phyloP scores from a whole-genome alignment of 345 rosid species.

The Mallotus nudiflorus region DNA sequence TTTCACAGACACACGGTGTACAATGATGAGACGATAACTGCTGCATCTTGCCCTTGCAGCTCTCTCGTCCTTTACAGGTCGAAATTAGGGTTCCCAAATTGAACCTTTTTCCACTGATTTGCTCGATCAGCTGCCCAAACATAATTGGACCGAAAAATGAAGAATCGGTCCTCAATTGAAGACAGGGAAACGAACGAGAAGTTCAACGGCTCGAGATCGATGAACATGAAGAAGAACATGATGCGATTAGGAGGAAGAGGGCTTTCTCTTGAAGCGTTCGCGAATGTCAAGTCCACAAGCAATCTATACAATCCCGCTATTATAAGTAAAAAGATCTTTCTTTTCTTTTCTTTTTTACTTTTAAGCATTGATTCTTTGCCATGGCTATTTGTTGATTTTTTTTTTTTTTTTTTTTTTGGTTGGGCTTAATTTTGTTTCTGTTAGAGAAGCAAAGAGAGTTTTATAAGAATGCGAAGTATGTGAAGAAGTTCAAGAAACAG shows the following conservation, averaged over 20 bases:
- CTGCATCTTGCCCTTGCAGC: too few relatives aligned
- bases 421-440: too few relatives aligned
- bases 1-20: too few relatives aligned
- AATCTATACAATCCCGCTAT: constrained; percentile 60
- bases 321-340: constrained; percentile 40
- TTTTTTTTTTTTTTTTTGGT: too few relatives aligned
- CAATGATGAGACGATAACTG: too few relatives aligned
- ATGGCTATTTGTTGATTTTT: not conserved
- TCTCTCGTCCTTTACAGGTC: not conserved
- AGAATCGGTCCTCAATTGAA: constrained; percentile 20
- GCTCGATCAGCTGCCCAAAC: not conserved
- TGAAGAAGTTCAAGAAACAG: constrained; percentile 64
- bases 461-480: constrained; percentile 76
- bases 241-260: constrained; percentile 71
- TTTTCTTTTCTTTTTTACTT: not conserved
- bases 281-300: constrained; percentile 55
- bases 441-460: constrained; percentile 74
- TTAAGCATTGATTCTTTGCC: too few relatives aligned
- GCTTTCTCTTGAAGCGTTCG: constrained; percentile 82
- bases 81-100: constrained; percentile 10
- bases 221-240: constrained; percentile 49
- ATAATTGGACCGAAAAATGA: constrained; percentile 29
- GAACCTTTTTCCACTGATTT: not conserved
- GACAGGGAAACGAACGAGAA: constrained; percentile 13
- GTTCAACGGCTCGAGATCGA: constrained; percentile 23